These are phyloP conservation scores for Celoporthe dispersa DNA, from an alignment of 2,329 filamentous ascomycete genomes.

Conservation along the genomic window DNA sequence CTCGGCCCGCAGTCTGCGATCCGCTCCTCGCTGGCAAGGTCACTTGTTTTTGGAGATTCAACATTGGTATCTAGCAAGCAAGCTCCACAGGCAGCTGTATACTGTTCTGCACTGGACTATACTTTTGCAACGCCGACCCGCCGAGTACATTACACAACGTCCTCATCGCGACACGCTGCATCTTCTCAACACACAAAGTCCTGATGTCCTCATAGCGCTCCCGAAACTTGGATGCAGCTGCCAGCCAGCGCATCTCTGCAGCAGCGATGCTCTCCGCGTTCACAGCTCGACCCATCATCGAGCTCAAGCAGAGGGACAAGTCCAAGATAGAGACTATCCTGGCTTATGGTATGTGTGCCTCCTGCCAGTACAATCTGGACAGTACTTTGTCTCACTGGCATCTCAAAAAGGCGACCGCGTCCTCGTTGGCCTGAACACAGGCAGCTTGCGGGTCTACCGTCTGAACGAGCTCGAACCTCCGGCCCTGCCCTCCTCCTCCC, in stretches of 20 bases:
- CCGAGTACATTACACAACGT: neutral
- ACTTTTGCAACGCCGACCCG: constrained; percentile 13
- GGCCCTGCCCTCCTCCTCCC: constrained; percentile 44
- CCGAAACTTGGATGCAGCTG: constrained; percentile 23
- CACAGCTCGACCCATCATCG: constrained; percentile 92
- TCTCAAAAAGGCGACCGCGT: constrained; percentile 77
- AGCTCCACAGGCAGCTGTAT: constrained; percentile 27
- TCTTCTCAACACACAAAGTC: constrained; percentile 7
- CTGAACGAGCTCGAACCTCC: constrained; percentile 68
- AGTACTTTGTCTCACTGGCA: constrained; percentile 1
- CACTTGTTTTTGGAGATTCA: neutral
- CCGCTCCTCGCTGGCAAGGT: constrained; percentile 1
- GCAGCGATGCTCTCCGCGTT: constrained; percentile 92
- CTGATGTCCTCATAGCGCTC: constrained; percentile 28
- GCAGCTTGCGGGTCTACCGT: constrained; percentile 86
- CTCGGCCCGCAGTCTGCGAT: constrained; percentile 14
- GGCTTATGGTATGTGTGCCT: constrained; percentile 70
- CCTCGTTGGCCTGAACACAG: constrained; percentile 89
- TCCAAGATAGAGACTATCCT: constrained; percentile 96
- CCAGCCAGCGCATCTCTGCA: constrained; percentile 26
- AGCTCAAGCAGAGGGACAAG: constrained; percentile 94
- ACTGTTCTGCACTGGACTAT: neutral
- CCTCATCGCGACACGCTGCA: neutral
- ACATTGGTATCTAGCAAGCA: neutral
- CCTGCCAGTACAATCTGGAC: neutral